A percentile compares a stretch with the other conserved stretches of the same genome.
Conservation (phyloP, 768 basidiomycete genomes). For the Suillus cothurnatus region DNA sequence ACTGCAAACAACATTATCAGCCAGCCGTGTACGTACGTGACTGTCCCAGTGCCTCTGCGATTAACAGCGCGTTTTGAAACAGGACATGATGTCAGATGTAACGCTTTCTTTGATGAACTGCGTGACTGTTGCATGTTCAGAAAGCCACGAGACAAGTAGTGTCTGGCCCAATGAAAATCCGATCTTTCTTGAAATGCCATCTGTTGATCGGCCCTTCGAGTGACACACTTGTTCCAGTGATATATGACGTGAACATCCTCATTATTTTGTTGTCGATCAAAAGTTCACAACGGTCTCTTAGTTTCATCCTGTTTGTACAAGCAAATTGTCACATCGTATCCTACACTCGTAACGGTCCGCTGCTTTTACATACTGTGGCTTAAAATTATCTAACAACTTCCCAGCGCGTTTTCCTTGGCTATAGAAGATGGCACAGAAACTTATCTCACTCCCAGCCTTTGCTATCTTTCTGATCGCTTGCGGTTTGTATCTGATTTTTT, state of each 20-base stretch:
- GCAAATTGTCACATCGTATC: neutral
- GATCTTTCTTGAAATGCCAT: neutral
- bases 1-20: slow-evolving; percentile 38
- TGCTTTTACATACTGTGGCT: neutral
- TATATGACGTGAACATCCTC: neutral
- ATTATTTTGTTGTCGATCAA: neutral
- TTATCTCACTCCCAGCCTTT: neutral
- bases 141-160: neutral
- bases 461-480: neutral
- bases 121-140: neutral
- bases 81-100: slow-evolving; percentile 42
- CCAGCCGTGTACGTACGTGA: slow-evolving; percentile 41
- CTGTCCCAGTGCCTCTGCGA: neutral
- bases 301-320: neutral
- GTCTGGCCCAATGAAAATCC: neutral
- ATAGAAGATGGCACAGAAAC: slow-evolving; percentile 5
- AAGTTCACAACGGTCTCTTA: neutral
- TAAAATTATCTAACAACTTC: neutral
- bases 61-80: neutral
- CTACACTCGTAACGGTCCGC: neutral
- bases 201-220: neutral
- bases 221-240: neutral
- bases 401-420: neutral
- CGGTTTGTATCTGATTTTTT: no score
- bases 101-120: slow-evolving; percentile 36